These are phyloP conservation scores for Suhomyces sp. DNA, from an alignment of 805 yeast genomes.

Conservation along the genomic window DNA sequence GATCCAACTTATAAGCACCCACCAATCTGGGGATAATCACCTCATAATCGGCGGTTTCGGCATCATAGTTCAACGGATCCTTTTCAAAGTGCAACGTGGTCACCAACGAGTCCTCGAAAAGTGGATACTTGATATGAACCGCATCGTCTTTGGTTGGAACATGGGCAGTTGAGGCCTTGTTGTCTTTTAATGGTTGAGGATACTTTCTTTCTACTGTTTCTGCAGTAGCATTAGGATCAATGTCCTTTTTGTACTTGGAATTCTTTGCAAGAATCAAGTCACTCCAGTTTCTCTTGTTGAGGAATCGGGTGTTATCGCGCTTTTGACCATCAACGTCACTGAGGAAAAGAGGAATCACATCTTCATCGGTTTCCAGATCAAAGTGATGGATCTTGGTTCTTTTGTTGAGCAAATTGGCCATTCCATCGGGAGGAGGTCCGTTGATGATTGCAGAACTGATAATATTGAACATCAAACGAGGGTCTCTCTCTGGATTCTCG, in stretches of 20 bases:
- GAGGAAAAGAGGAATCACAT: constrained; percentile 70
- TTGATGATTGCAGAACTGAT: constrained; percentile 89
- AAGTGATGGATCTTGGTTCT: constrained; percentile 70
- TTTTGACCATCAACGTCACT: constrained; percentile 53
- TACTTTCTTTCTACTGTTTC: constrained; percentile 19
- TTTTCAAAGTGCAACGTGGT: constrained; percentile 75
- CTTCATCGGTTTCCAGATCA: constrained; percentile 68
- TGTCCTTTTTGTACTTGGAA: constrained; percentile 22
- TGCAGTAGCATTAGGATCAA: constrained; percentile 11
- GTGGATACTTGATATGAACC: constrained; percentile 50
- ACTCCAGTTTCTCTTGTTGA: constrained; percentile 71
- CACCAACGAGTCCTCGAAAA: constrained; percentile 56
- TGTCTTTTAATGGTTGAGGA: constrained; percentile 43
- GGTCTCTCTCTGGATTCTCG: constrained; percentile 63
- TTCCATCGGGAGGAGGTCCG: constrained; percentile 88
- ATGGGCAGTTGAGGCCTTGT: neutral
- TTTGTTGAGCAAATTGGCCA: constrained; percentile 71
- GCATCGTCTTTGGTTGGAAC: constrained; percentile 17
- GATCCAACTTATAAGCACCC: constrained; percentile 31
- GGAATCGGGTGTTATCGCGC: constrained; percentile 51
- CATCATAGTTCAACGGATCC: constrained; percentile 46
- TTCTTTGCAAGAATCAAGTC: constrained; percentile 58
- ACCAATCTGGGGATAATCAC: constrained; percentile 64
- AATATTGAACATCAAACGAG: constrained; percentile 75
- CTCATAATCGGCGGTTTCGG: constrained; percentile 65